Evolutionary conservation across 176 grass and related monocot species (phyloP).

Genomic region (Juncus effusus): DNA sequence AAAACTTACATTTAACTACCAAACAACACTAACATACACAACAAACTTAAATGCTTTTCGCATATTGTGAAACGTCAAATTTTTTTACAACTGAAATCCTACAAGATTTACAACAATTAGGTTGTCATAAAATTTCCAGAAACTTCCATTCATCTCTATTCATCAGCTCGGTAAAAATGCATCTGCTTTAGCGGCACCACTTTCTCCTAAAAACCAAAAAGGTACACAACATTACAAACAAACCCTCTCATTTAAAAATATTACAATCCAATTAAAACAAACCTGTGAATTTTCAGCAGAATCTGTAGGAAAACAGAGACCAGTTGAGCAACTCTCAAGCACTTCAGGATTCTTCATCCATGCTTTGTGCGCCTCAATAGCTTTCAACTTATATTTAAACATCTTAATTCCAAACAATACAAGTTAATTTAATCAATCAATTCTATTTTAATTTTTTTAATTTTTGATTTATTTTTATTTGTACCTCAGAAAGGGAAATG

Average conservation of each 20-base stretch:
- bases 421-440: neutral
- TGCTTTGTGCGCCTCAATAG: constrained; percentile 90
- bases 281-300: constrained; percentile 59
- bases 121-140: constrained; percentile 4
- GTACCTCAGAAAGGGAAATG: constrained; percentile 81
- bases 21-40: neutral
- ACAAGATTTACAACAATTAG: constrained; percentile 35
- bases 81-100: constrained; percentile 59
- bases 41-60: neutral
- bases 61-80: constrained; percentile 4
- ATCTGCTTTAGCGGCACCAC: constrained; percentile 57
- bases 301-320: constrained; percentile 61
- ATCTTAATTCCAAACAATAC: constrained; percentile 44
- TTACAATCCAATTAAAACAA: neutral
- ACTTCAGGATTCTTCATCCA: constrained; percentile 95
- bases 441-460: no score
- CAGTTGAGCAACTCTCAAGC: constrained; percentile 83
- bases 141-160: constrained; percentile 8
- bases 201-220: constrained; percentile 39
- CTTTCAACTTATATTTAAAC: constrained; percentile 90
- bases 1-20: neutral
- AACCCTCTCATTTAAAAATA: neutral
- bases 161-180: constrained; percentile 69
- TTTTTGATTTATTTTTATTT: neutral
- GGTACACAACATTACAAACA: neutral